Conservation (phyloP, 257 asterid genomes). For the Jacaranda copaia region DNA sequence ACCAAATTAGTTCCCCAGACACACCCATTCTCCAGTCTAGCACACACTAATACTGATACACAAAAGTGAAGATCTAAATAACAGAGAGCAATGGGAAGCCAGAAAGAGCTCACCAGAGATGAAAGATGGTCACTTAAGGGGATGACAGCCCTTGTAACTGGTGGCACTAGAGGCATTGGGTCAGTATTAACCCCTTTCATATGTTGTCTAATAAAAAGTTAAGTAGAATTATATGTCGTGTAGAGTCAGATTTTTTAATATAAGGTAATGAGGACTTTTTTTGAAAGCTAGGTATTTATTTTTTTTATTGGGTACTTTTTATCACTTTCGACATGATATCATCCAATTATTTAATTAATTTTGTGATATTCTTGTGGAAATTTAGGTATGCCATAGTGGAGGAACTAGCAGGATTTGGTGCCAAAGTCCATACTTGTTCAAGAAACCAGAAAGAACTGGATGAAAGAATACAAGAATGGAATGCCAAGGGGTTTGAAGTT, state of each 20-base stretch:
- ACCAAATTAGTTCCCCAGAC: background rate
- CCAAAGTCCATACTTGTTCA: conserved; percentile 58
- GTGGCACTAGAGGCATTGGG: conserved; percentile 59
- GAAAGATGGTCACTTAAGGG: conserved; percentile 60
- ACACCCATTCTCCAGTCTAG: background rate
- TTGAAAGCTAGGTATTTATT: too few relatives aligned
- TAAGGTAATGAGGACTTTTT: too few relatives aligned
- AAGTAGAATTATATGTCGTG: background rate
- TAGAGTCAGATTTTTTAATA: background rate
- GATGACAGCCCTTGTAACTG: conserved; percentile 55
- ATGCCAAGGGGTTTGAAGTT: conserved; percentile 54
- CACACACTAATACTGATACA: background rate
- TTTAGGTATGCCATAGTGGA: conserved; percentile 61
- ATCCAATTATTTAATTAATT: background rate
- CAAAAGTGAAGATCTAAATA: background rate
- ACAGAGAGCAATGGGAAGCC: conserved; percentile 27
- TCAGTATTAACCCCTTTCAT: background rate
- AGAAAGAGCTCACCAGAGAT: conserved; percentile 36
- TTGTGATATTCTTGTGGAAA: background rate
- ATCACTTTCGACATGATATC: background rate
- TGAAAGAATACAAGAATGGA: conserved; percentile 52
- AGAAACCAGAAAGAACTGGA: conserved; percentile 47
- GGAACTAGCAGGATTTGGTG: conserved; percentile 67
- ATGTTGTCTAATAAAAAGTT: too few relatives aligned
- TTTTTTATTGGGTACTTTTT: too few relatives aligned